Evolutionary conservation across 108 stramenopile genomes (phyloP).

Genomic region (Epithemia pelagica): DNA sequence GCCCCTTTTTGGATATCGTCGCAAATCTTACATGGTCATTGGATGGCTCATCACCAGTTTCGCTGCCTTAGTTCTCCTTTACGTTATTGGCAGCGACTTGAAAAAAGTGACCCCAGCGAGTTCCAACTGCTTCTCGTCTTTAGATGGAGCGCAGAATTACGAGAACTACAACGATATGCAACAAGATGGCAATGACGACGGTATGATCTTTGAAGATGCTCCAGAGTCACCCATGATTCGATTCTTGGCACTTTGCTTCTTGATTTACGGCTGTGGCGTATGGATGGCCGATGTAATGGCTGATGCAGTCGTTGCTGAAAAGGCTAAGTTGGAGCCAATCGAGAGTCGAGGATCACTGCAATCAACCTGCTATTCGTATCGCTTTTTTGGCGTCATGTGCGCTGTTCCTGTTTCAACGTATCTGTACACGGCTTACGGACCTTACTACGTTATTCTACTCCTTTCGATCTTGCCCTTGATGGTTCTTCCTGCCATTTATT

Average conservation of each 20-base stretch:
- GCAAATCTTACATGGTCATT: slow-evolving; percentile 73
- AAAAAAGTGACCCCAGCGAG: neutral
- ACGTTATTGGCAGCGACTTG: slow-evolving; percentile 18
- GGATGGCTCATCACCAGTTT: slow-evolving; percentile 51
- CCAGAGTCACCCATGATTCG: slow-evolving; percentile 41
- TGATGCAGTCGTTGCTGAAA: slow-evolving; percentile 69
- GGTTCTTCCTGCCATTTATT: slow-evolving; percentile 31
- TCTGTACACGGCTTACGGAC: slow-evolving; percentile 47
- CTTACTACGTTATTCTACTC: slow-evolving; percentile 34
- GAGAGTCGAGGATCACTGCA: slow-evolving; percentile 52
- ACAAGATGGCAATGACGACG: slow-evolving; percentile 14
- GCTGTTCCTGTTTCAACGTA: slow-evolving; percentile 56
- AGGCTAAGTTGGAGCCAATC: slow-evolving; percentile 63
- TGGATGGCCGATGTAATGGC: slow-evolving; percentile 83
- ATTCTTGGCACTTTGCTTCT: slow-evolving; percentile 46
- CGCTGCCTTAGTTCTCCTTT: slow-evolving; percentile 35
- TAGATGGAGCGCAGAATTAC: neutral
- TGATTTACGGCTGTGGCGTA: slow-evolving; percentile 55
- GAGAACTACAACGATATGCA: slow-evolving; percentile 17
- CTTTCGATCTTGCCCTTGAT: slow-evolving; percentile 43
- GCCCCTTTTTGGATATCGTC: slow-evolving; percentile 48
- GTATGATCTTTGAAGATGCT: neutral
- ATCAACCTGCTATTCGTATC: slow-evolving; percentile 64
- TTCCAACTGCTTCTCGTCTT: slow-evolving; percentile 9
- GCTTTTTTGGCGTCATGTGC: slow-evolving; percentile 75